Evolutionary conservation across 176 grass and related monocot species (phyloP).

Genomic region (Carex scoparia): DNA sequence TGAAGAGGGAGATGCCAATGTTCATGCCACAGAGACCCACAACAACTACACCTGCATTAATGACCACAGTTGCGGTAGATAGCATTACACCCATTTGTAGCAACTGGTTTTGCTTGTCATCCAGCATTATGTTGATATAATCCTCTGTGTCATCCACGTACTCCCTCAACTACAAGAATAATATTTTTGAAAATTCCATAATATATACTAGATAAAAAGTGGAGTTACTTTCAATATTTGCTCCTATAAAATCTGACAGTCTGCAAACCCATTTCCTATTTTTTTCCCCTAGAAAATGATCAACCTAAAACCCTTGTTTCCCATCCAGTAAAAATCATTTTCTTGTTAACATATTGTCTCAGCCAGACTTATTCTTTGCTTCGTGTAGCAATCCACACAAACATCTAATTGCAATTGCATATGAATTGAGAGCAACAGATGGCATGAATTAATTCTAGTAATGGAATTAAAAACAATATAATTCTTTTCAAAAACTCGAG

Average conservation of each 20-base stretch:
- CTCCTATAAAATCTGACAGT: no score
- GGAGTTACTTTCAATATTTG: no score
- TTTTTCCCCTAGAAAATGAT: background rate
- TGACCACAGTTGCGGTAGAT: slow-evolving; percentile 56
- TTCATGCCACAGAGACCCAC: slow-evolving; percentile 83
- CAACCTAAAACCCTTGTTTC: background rate
- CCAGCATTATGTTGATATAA: slow-evolving; percentile 87
- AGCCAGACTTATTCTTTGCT: background rate
- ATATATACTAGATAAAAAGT: background rate
- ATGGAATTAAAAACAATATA: background rate
- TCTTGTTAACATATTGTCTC: background rate
- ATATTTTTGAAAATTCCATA: background rate
- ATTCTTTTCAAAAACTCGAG: background rate
- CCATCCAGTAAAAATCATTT: background rate
- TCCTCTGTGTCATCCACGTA: slow-evolving; percentile 76
- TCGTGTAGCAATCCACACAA: background rate
- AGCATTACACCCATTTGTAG: slow-evolving; percentile 87
- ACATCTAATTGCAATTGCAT: background rate
- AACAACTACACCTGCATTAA: slow-evolving; percentile 58
- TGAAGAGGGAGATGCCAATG: slow-evolving; percentile 50
- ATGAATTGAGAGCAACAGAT: background rate
- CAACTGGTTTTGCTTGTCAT: slow-evolving; percentile 82
- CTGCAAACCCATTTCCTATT: background rate
- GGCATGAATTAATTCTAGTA: background rate
- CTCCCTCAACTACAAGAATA: slow-evolving; percentile 51